Evolutionary conservation across 73 alveolate species (phyloP).

Genomic region (Urostyla sp.): DNA sequence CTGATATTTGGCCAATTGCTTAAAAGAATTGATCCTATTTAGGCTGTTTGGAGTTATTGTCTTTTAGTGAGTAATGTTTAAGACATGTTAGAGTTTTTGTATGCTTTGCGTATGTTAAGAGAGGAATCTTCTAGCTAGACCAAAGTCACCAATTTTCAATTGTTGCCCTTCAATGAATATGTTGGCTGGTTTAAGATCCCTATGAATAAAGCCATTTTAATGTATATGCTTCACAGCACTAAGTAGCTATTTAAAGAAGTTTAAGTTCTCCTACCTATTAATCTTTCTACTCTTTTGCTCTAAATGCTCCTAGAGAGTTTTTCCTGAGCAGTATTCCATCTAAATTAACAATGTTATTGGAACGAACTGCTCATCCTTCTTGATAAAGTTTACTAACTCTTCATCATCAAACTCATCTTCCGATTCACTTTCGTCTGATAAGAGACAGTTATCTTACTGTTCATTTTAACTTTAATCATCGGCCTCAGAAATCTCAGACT

Average conservation of each 20-base stretch:
- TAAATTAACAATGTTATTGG: constrained; percentile 81
- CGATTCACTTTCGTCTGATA: neutral
- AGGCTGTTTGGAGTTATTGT: too few species aligned
- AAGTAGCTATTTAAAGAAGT: constrained; percentile 79
- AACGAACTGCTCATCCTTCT: constrained; percentile 52
- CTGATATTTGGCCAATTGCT: neutral
- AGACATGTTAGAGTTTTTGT: too few species aligned
- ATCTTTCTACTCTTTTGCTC: constrained; percentile 62
- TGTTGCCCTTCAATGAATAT: constrained; percentile 81
- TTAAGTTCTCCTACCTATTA: constrained; percentile 60
- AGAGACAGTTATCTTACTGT: neutral
- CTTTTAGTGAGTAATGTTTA: too few species aligned
- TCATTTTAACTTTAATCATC: too few species aligned
- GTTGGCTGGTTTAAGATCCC: constrained; percentile 93
- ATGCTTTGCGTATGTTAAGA: too few species aligned
- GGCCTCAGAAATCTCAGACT: too few species aligned
- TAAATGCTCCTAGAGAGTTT: constrained; percentile 73
- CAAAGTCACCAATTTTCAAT: constrained; percentile 91
- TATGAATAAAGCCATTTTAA: constrained; percentile 82
- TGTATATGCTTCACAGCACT: constrained; percentile 89
- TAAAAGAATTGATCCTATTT: constrained; percentile 7
- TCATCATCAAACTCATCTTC: constrained; percentile 43
- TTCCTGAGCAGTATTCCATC: constrained; percentile 93
- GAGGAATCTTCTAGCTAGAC: constrained; percentile 80
- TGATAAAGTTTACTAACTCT: constrained; percentile 20